phyloP scores from a whole-genome alignment of 768 basidiomycete species.

The Pisolithus albus region DNA sequence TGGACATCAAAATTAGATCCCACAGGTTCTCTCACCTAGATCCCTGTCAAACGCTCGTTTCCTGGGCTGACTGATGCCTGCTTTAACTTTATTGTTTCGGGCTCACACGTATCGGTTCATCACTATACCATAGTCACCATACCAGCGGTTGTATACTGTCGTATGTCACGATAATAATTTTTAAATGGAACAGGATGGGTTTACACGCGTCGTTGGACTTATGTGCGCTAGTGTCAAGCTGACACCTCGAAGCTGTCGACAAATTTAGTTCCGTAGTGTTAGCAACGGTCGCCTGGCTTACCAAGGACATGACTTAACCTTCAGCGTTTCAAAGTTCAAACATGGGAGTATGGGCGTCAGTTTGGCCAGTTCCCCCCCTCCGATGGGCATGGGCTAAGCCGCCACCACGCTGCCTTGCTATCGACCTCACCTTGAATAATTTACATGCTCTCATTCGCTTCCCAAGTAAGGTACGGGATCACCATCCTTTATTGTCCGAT shows the following conservation, averaged over 20 bases:
- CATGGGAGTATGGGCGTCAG: background rate
- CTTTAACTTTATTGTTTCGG: constrained; percentile 12
- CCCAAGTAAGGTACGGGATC: background rate
- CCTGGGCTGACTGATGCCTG: background rate
- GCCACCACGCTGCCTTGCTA: background rate
- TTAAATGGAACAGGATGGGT: background rate
- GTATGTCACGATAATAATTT: background rate
- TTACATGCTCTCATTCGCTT: background rate
- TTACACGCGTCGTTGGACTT: background rate
- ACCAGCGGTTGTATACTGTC: constrained; percentile 10
- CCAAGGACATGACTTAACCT: background rate
- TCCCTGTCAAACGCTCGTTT: background rate
- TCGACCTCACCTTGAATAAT: background rate
- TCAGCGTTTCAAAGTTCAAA: background rate
- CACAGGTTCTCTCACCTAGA: constrained; percentile 51
- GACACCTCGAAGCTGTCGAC: too few relatives aligned
- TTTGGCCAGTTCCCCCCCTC: background rate
- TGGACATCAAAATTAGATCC: constrained; percentile 86
- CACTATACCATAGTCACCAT: constrained; percentile 22
- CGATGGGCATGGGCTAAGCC: background rate
- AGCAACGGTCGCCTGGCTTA: background rate
- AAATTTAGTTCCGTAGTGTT: background rate
- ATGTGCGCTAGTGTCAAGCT: background rate
- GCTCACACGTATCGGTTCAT: constrained; percentile 15
- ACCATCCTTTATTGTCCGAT: too few relatives aligned